Conservation (phyloP, 768 basidiomycete genomes). For the Pisolithus sp. region DNA sequence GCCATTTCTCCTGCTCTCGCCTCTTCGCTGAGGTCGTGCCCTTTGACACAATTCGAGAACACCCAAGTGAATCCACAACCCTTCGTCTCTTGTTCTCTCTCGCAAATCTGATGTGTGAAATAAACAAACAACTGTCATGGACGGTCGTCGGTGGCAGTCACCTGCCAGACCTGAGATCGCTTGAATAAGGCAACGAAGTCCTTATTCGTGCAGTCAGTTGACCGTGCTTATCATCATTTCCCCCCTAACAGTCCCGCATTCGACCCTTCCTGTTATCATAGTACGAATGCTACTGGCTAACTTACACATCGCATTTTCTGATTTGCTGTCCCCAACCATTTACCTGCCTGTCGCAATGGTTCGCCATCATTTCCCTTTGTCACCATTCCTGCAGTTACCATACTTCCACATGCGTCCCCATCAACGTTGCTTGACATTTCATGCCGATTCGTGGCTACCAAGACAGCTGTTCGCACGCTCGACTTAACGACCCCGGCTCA, state of each 20-base stretch:
- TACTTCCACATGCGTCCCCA: not conserved
- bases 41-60: not conserved
- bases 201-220: too few relatives aligned
- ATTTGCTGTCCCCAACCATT: not conserved
- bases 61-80: too few relatives aligned
- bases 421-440: not conserved
- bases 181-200: not conserved
- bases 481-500: not conserved
- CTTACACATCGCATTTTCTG: too few relatives aligned
- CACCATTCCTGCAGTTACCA: too few relatives aligned
- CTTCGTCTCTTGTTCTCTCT: too few relatives aligned
- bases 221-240: too few relatives aligned
- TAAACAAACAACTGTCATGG: not conserved
- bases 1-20: not conserved
- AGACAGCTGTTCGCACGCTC: not conserved
- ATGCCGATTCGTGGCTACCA: not conserved
- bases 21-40: not conserved
- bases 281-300: not conserved
- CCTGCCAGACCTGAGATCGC: not conserved
- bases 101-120: not conserved
- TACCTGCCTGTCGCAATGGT: not conserved
- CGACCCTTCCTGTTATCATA: not conserved
- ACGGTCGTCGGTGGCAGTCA: not conserved
- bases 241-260: not conserved
- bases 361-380: too few relatives aligned